A percentile compares a stretch with the other conserved stretches of the same genome.
These are phyloP conservation scores for Colletotrichum orchidophilum DNA, from an alignment of 2,329 filamentous ascomycete species.

Conservation along the genomic window DNA sequence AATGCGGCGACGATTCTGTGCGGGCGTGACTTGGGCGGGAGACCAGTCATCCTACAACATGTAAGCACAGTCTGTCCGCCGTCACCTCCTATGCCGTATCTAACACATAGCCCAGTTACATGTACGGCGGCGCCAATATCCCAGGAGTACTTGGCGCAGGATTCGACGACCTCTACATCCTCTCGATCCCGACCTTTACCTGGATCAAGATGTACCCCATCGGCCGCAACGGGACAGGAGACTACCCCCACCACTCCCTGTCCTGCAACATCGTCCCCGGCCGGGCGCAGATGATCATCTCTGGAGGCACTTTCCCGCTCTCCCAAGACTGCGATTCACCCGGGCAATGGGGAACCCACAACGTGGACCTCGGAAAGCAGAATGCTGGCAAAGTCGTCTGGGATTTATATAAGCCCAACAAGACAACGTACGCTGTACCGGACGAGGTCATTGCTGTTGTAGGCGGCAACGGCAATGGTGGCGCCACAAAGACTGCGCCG, in stretches of 20 bases:
- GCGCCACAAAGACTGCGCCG: conserved; percentile 62
- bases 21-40: conserved; percentile 66
- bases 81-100: background rate
- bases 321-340: conserved; percentile 61
- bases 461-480: conserved; percentile 60
- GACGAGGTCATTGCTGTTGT: conserved; percentile 58
- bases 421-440: conserved; percentile 65
- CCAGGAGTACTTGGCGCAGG: conserved; percentile 53
- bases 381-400: conserved; percentile 57
- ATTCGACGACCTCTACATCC: conserved; percentile 70
- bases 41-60: conserved; percentile 73
- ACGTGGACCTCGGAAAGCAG: conserved; percentile 62
- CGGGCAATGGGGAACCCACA: conserved; percentile 63
- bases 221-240: conserved; percentile 48
- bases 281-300: conserved; percentile 68
- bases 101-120: conserved; percentile 53
- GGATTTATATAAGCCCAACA: conserved; percentile 59
- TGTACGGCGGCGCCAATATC: conserved; percentile 67
- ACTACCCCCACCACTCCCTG: conserved; percentile 61
- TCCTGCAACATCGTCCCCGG: conserved; percentile 65
- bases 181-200: conserved; percentile 69
- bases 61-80: conserved; percentile 49
- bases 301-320: conserved; percentile 67
- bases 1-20: conserved; percentile 67
- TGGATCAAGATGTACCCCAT: conserved; percentile 67